Base-by-base conservation (phyloP, 768 basidiomycete genomes). In the Pleurotus giganteus region DNA sequence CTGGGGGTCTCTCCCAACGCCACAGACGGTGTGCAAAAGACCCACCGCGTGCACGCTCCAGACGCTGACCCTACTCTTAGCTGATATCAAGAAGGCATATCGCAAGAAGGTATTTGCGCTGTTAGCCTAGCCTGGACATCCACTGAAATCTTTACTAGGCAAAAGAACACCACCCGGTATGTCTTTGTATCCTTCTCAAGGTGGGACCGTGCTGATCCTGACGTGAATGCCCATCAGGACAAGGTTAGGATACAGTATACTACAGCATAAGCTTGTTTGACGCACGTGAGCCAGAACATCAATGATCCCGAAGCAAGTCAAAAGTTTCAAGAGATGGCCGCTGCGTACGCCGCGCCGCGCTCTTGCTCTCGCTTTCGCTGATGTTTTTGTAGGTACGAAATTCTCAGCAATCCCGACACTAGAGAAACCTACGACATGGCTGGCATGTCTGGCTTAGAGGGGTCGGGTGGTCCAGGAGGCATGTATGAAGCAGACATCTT, bases 51-150 rank as follows among this genome's bases (percentile, higher is more conserved):
- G 41, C 26, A 19, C 46, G 45, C 26, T 55, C 69, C 55, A 70
- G 45, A 46, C 42, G 8, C 15, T 63, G 41, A 27, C 43, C 23
- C 39, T 42, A 51, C 57, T 54, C 15, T 32, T 59, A 88, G 91
- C 78, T 60, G 92, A 98, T 59, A 92, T 98, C 63, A 95, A 94
- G 72, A 91, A 90, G 66, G 94, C 94, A 13, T 98, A 98, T 67
- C 87, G 89, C 67, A 89, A 83, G 74, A 95, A 94, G 85, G 93
- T 91, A 73, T 61, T 63, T 67, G 29, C 28, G 54, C 31, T 31
- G 44, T 53, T 58, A 41, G 56, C 52, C 49, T 59, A 54, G 47
- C 43, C 56, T 27, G 27, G 59, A 41, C 53, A 37, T 53, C n/a
- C n/a, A 57, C 59, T 59, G 63, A 59, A 21, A 59, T 64, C 57